These are phyloP conservation scores for Acanthamoeba castellanii DNA, from an alignment of 208 protist species.

Conservation along the genomic window DNA sequence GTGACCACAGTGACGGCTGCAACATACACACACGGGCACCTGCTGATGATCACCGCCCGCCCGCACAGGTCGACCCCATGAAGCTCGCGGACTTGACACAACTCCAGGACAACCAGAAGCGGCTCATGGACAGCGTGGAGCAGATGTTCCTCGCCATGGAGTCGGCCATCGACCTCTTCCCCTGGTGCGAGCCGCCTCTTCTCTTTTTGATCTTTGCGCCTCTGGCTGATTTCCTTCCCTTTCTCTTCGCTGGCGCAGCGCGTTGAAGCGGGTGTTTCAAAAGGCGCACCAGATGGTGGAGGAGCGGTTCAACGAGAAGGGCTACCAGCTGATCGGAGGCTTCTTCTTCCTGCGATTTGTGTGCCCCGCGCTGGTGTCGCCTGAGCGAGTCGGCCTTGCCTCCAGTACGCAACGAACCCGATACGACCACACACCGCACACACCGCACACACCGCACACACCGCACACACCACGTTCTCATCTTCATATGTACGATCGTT, in stretches of 20 bases:
- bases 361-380: slow-evolving; percentile 43
- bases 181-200: background rate
- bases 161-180: slow-evolving; percentile 50
- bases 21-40: background rate
- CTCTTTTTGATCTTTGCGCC: too few species aligned
- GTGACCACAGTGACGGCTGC: too few species aligned
- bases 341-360: slow-evolving; percentile 68
- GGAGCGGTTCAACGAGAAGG: slow-evolving; percentile 12
- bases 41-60: background rate
- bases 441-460: too few species aligned
- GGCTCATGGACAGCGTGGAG: slow-evolving; percentile 16
- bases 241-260: background rate
- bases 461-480: too few species aligned
- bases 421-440: background rate
- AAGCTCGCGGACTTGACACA: slow-evolving; percentile 6
- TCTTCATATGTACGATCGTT: too few species aligned
- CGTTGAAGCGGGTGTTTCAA: slow-evolving; percentile 26
- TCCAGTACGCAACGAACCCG: background rate
- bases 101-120: background rate
- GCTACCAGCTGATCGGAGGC: slow-evolving; percentile 49
- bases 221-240: background rate
- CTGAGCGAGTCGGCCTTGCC: slow-evolving; percentile 54
- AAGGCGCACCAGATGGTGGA: slow-evolving; percentile 14
- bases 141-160: slow-evolving; percentile 62
- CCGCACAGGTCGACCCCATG: slow-evolving; percentile 38